Conservation (phyloP, 768 basidiomycete genomes). For the Pulveroboletus frians region DNA sequence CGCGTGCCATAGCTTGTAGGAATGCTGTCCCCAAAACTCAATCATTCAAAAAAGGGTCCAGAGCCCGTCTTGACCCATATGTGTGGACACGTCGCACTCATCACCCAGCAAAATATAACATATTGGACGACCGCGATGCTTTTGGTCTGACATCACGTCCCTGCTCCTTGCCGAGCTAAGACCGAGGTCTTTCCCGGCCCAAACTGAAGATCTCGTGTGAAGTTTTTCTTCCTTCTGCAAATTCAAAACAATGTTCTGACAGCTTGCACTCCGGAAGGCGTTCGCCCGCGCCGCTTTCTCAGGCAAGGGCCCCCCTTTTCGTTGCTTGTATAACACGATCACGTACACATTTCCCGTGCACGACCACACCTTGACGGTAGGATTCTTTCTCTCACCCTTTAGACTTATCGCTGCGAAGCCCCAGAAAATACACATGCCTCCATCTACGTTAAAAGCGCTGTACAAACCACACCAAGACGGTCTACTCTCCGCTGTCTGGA, state of each 20-base stretch:
- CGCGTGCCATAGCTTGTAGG: slow-evolving; percentile 5
- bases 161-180: slow-evolving; percentile 12
- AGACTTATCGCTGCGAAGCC: slow-evolving; percentile 12
- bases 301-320: slow-evolving; percentile 16
- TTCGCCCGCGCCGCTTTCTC: slow-evolving; percentile 17
- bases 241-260: slow-evolving; percentile 9
- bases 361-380: neutral
- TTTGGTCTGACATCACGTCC: slow-evolving; percentile 18
- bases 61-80: neutral
- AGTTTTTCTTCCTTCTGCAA: slow-evolving; percentile 6
- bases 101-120: slow-evolving; percentile 1
- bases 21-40: slow-evolving; percentile 5
- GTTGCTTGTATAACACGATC: slow-evolving; percentile 17
- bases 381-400: slow-evolving; percentile 25
- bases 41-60: slow-evolving; percentile 4
- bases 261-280: slow-evolving; percentile 6
- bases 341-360: slow-evolving; percentile 22
- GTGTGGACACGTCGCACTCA: neutral
- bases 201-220: slow-evolving; percentile 15
- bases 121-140: slow-evolving; percentile 13
- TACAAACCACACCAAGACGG: neutral
- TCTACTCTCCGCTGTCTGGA: slow-evolving; percentile 8
- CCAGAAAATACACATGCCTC: slow-evolving; percentile 7
- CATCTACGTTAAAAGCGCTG: too few relatives aligned
- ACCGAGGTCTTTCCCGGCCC: slow-evolving; percentile 20